Percentiles rank a stretch among this genome's conserved stretches.
Conservation (phyloP, 768 basidiomycete species). For the Boletus reticulatus region DNA sequence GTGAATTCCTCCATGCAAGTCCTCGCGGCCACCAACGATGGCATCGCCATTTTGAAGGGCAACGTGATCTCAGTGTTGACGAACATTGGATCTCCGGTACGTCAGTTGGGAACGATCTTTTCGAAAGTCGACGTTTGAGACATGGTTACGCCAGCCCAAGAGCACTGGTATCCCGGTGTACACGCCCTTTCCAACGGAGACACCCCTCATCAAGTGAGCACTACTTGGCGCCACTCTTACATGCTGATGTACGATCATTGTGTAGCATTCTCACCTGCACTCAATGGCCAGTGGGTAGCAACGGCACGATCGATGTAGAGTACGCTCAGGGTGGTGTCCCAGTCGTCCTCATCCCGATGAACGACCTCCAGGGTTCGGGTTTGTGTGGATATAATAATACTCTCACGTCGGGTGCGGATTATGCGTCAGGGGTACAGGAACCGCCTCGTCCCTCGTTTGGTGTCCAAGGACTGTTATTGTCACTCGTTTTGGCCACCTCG, state of each 20-base stretch:
- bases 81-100: conserved; percentile 72
- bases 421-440: conserved; percentile 3
- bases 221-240: not conserved
- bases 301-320: conserved; percentile 56
- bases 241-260: not conserved
- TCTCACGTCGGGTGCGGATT: not conserved
- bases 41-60: conserved; percentile 67
- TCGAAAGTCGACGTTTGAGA: not conserved
- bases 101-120: not conserved
- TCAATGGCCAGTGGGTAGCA: conserved; percentile 67
- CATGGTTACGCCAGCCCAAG: conserved; percentile 42
- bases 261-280: conserved; percentile 60
- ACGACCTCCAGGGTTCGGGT: conserved; percentile 34
- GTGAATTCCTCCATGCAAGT: conserved; percentile 49
- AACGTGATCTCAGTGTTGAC: conserved; percentile 59
- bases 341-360: conserved; percentile 49
- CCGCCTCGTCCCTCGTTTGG: not conserved
- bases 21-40: conserved; percentile 46
- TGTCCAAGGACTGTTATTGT: not conserved
- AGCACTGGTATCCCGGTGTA: conserved; percentile 58
- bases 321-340: conserved; percentile 66
- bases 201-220: conserved; percentile 56
- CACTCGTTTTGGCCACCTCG: conserved; percentile 7
- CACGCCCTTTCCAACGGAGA: conserved; percentile 48
- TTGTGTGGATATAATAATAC: conserved; percentile 31